Conservation (phyloP, 768 basidiomycete species). For the Rhodocollybia butyracea region DNA sequence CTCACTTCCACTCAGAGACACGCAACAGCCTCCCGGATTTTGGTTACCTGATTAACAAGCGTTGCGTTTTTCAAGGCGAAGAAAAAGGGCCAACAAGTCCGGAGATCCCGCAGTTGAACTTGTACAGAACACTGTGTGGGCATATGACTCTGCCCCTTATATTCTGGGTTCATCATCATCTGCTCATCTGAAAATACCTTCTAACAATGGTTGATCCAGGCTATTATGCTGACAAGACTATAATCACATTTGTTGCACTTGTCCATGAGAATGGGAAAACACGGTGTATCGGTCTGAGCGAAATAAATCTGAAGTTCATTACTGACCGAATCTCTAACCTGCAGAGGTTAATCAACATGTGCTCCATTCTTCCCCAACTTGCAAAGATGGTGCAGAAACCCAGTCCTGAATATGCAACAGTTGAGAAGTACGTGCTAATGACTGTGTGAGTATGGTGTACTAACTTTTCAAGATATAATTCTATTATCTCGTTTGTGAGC, state of each 20-base stretch:
- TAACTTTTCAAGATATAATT: constrained; percentile 8
- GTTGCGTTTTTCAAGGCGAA: constrained; percentile 24
- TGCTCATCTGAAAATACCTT: constrained; percentile 5
- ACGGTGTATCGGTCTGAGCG: neutral
- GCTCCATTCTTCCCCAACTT: neutral
- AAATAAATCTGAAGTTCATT: neutral
- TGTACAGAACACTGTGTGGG: constrained; percentile 16
- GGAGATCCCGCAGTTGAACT: constrained; percentile 19
- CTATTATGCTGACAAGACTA: neutral
- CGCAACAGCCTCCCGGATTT: constrained; percentile 15
- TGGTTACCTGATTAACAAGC: constrained; percentile 14
- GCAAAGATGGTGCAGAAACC: neutral
- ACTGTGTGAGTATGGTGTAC: neutral
- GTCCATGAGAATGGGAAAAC: neutral
- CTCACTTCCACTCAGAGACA: constrained; percentile 15
- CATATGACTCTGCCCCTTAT: constrained; percentile 21
- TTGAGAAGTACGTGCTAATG: neutral
- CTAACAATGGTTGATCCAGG: constrained; percentile 14
- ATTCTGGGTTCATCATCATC: constrained; percentile 19
- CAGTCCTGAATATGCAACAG: neutral
- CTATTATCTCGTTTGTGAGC: neutral
- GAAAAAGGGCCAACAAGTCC: constrained; percentile 14
- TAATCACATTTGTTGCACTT: neutral
- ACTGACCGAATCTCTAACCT: neutral
- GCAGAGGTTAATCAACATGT: neutral